Base-by-base conservation (phyloP, 75 land plant genomes). In the Selaginella tamariscina region DNA sequence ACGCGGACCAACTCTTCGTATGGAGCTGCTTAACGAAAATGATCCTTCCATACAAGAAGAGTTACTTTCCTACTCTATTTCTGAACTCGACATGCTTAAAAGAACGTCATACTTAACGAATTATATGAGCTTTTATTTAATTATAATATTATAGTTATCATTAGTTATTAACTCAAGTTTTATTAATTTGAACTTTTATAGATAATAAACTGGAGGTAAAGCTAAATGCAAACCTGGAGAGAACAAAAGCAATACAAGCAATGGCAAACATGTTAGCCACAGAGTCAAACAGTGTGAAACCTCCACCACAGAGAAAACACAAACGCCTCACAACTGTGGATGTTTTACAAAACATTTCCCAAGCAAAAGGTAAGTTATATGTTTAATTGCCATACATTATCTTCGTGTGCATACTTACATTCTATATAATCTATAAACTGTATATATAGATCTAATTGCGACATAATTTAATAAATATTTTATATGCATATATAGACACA, bases 1-100 rank as follows among this genome's bases (percentile, higher is more conserved):
- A 24, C 71, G 33, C 62, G 30, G 30, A 22, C 71, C 71, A 24
- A 68, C 30, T 24, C 70, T 68, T 55, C 70, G 70, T 54, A 55
- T 68, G 64, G 54, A 55, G 24, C 30, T 70, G 30, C 29, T 70
- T 22, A 70, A 68, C 55, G 68, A 56, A n/a, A 70, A 30, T 15
- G 68, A 70, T 70, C 71, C 71, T 21, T 29, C 31, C 60, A 29
- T 30, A 8, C 66, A 30, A 23, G 24, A 2, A 1, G 30, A 62
- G 18, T 23, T 1, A 5, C 49, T 70, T 26, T 27, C 32, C 29
- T 27, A 20, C 65, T 56, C 30, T 13, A 30, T 60, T 9, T 24
- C 31, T 15, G n/a, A 55, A 18, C 65, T 9, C 2, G 28, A 32
- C 66, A 1, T 24, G 24, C 67, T 23, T 31, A 28, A 11, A 56